Percentiles rank a stretch among this genome's conserved stretches.
These are phyloP conservation scores for Aspergillus pseudoviridinutans DNA, from an alignment of 2,329 filamentous ascomycete genomes.

Conservation along the genomic window DNA sequence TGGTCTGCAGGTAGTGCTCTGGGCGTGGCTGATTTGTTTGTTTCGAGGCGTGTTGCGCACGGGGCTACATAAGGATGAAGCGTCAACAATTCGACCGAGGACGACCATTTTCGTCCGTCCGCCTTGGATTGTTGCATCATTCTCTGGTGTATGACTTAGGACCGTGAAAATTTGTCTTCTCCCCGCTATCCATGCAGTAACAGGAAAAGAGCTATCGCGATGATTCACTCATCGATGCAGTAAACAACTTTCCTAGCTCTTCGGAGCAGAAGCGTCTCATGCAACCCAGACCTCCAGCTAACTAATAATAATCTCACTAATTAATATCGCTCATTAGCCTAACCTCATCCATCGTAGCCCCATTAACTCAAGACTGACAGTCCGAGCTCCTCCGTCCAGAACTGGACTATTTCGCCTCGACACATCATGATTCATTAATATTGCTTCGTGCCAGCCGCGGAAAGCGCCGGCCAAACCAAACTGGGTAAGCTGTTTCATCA, in stretches of 20 bases:
- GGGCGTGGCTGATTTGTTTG: background rate
- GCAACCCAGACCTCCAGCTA: background rate
- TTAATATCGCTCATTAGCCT: background rate
- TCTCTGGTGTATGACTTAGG: background rate
- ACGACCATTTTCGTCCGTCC: background rate
- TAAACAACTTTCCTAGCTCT: too few relatives aligned
- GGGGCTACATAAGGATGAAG: slow-evolving; percentile 22
- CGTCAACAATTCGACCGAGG: slow-evolving; percentile 2
- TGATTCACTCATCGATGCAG: too few relatives aligned
- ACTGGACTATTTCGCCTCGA: background rate
- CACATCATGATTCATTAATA: background rate
- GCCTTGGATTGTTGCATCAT: background rate
- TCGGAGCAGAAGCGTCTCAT: background rate
- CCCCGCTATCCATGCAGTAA: background rate
- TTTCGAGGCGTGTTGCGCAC: slow-evolving; percentile 12
- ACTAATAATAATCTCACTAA: background rate
- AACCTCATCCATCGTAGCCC: background rate
- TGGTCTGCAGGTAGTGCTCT: background rate
- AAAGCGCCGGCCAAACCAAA: background rate
- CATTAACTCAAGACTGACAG: background rate
- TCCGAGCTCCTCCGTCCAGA: background rate
- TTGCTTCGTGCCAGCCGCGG: background rate
- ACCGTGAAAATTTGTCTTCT: background rate
- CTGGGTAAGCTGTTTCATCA: background rate
- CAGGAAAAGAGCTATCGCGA: background rate